Percentiles rank a stretch among this genome's conserved stretches.
phyloP scores from a whole-genome alignment of 148 eudicot genomes.

The Vaccinium myrtillus region DNA sequence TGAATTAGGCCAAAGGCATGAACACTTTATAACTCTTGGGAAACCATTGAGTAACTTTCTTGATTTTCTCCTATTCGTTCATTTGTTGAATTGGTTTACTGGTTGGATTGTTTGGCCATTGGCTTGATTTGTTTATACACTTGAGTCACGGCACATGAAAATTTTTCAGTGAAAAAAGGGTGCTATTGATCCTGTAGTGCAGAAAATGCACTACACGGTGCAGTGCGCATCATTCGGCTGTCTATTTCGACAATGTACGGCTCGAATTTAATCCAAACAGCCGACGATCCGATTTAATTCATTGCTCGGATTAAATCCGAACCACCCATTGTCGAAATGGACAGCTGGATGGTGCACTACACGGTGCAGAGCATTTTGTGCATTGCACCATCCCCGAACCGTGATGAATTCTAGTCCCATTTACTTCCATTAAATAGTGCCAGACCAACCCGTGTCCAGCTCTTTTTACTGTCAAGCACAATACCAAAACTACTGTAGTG shows the following conservation, averaged over 20 bases:
- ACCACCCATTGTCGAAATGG: no score
- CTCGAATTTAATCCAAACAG: no score
- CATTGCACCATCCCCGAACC: no score
- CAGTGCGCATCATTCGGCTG: no score
- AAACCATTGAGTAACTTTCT: not conserved
- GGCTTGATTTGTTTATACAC: not conserved
- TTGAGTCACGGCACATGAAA: not conserved
- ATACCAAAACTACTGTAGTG: not conserved
- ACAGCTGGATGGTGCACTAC: no score
- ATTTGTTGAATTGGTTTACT: not conserved
- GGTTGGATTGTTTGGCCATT: not conserved
- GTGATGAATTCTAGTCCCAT: not conserved
- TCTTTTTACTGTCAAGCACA: not conserved
- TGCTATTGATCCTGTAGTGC: not conserved
- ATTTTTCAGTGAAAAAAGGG: not conserved
- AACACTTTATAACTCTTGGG: not conserved
- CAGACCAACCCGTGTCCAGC: not conserved
- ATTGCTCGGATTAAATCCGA: no score
- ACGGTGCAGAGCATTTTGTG: no score
- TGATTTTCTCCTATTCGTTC: slow-evolving; percentile 2
- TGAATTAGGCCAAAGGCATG: slow-evolving; percentile 11
- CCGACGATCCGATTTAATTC: no score
- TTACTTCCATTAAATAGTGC: not conserved
- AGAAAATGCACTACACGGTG: no score
- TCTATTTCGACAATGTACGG: no score